Base-by-base conservation (phyloP, 768 basidiomycete species). In the Rickenella mellea region DNA sequence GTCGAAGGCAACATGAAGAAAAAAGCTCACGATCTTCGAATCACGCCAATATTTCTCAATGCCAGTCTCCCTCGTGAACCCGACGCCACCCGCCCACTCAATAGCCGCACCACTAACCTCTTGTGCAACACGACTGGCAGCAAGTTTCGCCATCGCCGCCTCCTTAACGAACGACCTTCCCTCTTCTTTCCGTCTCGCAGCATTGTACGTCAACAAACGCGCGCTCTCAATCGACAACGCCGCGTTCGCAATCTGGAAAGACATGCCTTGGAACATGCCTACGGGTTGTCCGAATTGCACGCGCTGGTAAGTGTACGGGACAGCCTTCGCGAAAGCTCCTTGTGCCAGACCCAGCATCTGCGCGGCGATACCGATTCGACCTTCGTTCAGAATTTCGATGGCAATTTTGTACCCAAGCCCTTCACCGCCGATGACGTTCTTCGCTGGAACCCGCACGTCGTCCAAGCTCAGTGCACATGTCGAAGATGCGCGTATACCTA, bases 321-420 rank as follows among this genome's bases (percentile, higher is more conserved):
- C 88, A 1, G 87, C 75, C 58, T 93, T 89, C 65, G 93, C 80
- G 57, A 98, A 99, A 2, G 91, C 93, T 19, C 94, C 96, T 56
- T 97, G 92, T 2, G 96, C 96, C 24, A 98, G 80, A 12, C 96
- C 96, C 41, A 99, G 72, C 96, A 98, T 97, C 63, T 99, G 96
- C 1, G 89, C 94, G 14, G 94, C 96, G 48, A 98, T 98, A 25
- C 94, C 94, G 52, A 97, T 94, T 45, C 94, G 88, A 42, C 86
- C 93, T 64, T 98, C 94, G 58, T 98, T 97, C 45, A 98, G 60
- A 49, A 93, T 94, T 63, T 97, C 87, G 48, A 98, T 98, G 30
- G 94, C 94, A 55, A 94, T 83, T 78, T 94, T 96, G 68, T 97
- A 97, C 0, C 92, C 92, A 59, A 83, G 80, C 32, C 94, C 94